Base-by-base conservation (phyloP, 345 rosid species). In the Eucalyptus pauciflora region DNA sequence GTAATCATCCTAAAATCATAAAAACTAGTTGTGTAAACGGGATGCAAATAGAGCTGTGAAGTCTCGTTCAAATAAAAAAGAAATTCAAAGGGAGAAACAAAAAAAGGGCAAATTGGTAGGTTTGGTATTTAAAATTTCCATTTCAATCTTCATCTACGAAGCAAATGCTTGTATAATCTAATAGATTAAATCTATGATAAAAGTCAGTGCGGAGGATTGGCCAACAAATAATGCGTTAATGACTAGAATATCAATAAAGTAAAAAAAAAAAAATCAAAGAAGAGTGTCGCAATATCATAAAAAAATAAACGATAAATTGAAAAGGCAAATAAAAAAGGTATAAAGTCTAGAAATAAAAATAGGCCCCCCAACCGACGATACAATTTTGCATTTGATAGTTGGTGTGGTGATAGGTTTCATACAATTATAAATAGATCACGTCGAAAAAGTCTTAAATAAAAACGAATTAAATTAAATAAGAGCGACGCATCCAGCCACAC, bases 161-260 rank as follows among this genome's bases (percentile, higher is more conserved):
- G 33, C 2, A 2, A 62, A 62, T 29, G 69, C 17, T 2, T 27
- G 4, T 11, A 29, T 1, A 60, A 60, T 27, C 25, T 52, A 52
- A 52, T 52, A 0, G 25, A 20, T 52, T 52, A 52, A 52, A 52
- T 20, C 69, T 27, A 27, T 6, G 69, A 62, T 1, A 29, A 62
- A 62, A 13, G 0, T 62, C 17, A 62, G 33, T 13, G 16, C 0
- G 0, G 31, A 29, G 17, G 33, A 62, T 1, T 13, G 0, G 1
- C 69, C 69, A 22, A 56, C 1, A 0, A 56, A 56, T 56, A 24
- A 56, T 25, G 12, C 6, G 0, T 56, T 56, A 4, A 56, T 7
- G 58, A 52, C 58, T 52, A 52, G 24, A 52, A 52, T 52, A 52
- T 52, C 24, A 2, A 58, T 0, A 58, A 58, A 25, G n/a, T 24